Percentiles rank a stretch among this genome's conserved stretches.
These are phyloP conservation scores for Cyberlindnera mrakii DNA, from an alignment of 805 yeast genomes.

Conservation along the genomic window DNA sequence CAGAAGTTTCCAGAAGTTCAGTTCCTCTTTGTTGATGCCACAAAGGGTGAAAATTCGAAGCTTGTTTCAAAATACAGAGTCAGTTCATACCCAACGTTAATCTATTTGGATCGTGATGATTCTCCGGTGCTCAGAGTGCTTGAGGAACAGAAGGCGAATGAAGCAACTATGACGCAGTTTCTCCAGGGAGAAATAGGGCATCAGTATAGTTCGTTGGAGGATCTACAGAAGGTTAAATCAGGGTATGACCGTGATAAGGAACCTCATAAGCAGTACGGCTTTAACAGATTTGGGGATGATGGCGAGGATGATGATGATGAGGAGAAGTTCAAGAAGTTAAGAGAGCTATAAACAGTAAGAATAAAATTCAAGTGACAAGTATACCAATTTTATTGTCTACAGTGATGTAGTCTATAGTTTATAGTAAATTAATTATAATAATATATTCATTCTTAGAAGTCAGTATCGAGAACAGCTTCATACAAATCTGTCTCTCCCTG, in stretches of 20 bases:
- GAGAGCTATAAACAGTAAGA: constrained; percentile 16
- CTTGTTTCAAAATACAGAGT: constrained; percentile 25
- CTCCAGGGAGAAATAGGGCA: constrained; percentile 25
- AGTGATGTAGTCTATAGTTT: too few species aligned
- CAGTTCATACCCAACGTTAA: constrained; percentile 27
- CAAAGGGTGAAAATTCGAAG: constrained; percentile 22
- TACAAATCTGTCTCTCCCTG: too few species aligned
- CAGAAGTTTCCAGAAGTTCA: constrained; percentile 14
- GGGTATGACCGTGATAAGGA: constrained; percentile 13
- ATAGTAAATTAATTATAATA: too few species aligned
- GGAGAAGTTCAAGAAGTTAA: constrained; percentile 15
- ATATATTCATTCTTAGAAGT: too few species aligned
- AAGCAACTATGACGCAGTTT: constrained; percentile 22
- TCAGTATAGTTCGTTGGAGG: constrained; percentile 6
- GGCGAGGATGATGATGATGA: constrained; percentile 12
- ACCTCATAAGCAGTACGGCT: constrained; percentile 4
- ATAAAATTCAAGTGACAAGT: too few species aligned
- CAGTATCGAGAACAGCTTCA: too few species aligned
- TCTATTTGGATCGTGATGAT: constrained; percentile 19
- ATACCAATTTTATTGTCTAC: too few species aligned
- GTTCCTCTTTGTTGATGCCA: constrained; percentile 31
- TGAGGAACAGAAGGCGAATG: constrained; percentile 18
- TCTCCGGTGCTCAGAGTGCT: constrained; percentile 7
- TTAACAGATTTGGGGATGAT: constrained; percentile 11
- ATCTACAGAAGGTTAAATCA: constrained; percentile 8